Base-by-base conservation (phyloP, 768 basidiomycete genomes). In the Clitopilus passeckerianus region DNA sequence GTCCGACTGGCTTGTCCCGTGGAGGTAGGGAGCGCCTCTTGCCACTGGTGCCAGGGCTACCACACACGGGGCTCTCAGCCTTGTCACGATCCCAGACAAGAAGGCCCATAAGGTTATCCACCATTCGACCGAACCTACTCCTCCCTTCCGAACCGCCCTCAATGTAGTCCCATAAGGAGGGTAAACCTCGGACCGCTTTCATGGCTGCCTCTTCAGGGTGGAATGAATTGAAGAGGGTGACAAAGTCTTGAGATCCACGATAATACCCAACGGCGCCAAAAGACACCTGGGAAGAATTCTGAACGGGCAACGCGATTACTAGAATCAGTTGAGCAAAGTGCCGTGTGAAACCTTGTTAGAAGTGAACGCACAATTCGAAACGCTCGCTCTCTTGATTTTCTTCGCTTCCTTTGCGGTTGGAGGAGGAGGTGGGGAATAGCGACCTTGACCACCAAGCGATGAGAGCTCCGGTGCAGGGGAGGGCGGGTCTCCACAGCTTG, bases 181-280 rank as follows among this genome's bases (percentile, higher is more conserved):
- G 83, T 57, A 91, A 70, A 30, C 66, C 71, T 58, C 72, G 74
- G 27, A 82, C 74, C 2, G 66, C 65, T 5, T 77, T 79, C 23
- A 78, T 74, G 1, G 72, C 67, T 7, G 82, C 75, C 60, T 78
- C 78, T 41, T 72, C 69, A 5, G 84, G 86, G 54, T 80, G 73
- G 67, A 84, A 79, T 1, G 86, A 82, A 68, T 91, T 89, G 72
- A 91, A 85, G 6, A 93, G 75, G 8, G 84, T 86, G 60, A 90
- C 71, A 63, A 94, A 94, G 50, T 74, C 54, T n/a, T 72, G 71
- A 0, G 86, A 82, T 63, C 86, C 89, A 33, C 75, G 77, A 24
- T 91, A 72, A 68, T 89, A 94, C 2, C 92, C 92, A 8, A 93
- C 86, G 1, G 86, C 84, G 6, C 91, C 92, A 1, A 92, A 71